phyloP scores from a whole-genome alignment of 352 stramenopile species.

The Pythium folliculosum region DNA sequence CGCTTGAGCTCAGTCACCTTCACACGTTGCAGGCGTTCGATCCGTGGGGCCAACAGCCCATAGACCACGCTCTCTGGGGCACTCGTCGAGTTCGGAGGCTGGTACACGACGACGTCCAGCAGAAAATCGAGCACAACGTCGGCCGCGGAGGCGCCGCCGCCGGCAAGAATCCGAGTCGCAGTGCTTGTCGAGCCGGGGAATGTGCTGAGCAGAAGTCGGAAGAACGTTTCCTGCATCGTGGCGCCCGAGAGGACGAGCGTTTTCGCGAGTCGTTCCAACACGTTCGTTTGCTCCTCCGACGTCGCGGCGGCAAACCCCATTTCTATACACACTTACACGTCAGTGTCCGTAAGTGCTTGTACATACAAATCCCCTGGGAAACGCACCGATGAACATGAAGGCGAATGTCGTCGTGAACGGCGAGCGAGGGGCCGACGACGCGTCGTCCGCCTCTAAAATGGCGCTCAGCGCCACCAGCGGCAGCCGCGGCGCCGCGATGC shows the following conservation, averaged over 20 bases:
- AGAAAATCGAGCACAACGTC: conserved; percentile 70
- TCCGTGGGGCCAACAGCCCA: conserved; percentile 45
- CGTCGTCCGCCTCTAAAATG: conserved; percentile 29
- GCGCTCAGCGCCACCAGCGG: conserved; percentile 52
- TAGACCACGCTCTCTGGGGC: conserved; percentile 24
- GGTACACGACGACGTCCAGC: conserved; percentile 68
- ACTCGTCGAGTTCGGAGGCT: conserved; percentile 16
- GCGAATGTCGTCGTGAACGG: conserved; percentile 70
- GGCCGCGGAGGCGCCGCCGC: not conserved
- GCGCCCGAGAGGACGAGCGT: conserved; percentile 36
- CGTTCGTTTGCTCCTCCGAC: conserved; percentile 39
- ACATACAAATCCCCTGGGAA: not conserved
- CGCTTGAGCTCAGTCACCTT: conserved; percentile 44
- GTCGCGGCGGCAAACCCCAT: conserved; percentile 60
- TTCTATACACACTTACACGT: conserved; percentile 33
- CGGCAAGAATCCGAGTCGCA: conserved; percentile 11
- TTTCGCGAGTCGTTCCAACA: conserved; percentile 40
- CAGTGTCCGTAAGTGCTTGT: not conserved
- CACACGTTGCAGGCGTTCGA: conserved; percentile 54
- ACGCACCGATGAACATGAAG: conserved; percentile 73
- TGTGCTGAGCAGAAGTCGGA: conserved; percentile 55
- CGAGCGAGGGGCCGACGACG: conserved; percentile 17
- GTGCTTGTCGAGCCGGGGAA: conserved; percentile 32
- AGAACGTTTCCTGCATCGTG: conserved; percentile 64
- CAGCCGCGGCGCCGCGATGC: conserved; percentile 45